phyloP scores from a whole-genome alignment of 768 basidiomycete species.

The Lentinus tigrinus region DNA sequence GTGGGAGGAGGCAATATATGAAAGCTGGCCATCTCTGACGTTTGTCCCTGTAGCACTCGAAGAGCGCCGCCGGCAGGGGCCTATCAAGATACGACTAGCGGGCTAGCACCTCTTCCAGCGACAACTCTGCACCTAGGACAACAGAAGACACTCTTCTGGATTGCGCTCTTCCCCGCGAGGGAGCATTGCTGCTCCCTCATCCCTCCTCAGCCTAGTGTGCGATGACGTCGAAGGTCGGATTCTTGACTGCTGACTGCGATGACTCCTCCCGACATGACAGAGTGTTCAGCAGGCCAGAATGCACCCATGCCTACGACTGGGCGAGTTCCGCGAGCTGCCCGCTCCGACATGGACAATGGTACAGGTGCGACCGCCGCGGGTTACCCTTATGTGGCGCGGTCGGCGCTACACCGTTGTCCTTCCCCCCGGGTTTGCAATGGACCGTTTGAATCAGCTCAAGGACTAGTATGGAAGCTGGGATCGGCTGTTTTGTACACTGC shows the following conservation, averaged over 20 bases:
- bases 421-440: background rate
- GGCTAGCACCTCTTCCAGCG: conserved; percentile 42
- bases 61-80: conserved; percentile 61
- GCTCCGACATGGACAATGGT: background rate
- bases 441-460: background rate
- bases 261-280: conserved; percentile 14
- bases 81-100: conserved; percentile 76
- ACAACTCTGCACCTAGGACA: background rate
- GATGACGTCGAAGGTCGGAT: background rate
- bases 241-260: conserved; percentile 17
- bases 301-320: conserved; percentile 8
- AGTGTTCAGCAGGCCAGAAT: conserved; percentile 10
- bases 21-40: conserved; percentile 1
- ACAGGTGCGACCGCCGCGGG: no score
- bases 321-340: background rate
- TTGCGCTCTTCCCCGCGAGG: conserved; percentile 14
- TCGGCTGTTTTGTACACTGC: background rate
- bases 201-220: background rate
- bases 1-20: conserved; percentile 36
- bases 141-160: conserved; percentile 13
- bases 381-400: background rate
- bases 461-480: background rate
- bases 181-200: background rate
- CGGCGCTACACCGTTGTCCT: no score
- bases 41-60: conserved; percentile 53